A percentile compares a stretch with the other conserved stretches of the same genome.
phyloP scores from a whole-genome alignment of 2,329 filamentous ascomycete genomes.

The Stemphylium lycopersici region DNA sequence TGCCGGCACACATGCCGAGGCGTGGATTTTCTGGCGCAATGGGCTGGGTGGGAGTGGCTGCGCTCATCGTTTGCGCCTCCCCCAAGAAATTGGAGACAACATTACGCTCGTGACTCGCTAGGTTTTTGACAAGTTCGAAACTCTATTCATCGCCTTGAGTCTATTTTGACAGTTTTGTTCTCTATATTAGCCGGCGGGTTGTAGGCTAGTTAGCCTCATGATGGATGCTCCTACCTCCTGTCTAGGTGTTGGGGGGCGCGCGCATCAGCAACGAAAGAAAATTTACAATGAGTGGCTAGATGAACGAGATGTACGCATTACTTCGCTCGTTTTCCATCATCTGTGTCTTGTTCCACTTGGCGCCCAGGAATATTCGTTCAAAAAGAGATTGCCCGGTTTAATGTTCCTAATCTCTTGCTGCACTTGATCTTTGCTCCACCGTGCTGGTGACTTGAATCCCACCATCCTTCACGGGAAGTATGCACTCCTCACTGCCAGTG shows the following conservation, averaged over 20 bases:
- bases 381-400: not conserved
- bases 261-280: no score
- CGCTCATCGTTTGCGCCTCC: no score
- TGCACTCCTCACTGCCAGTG: constrained; percentile 7
- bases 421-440: constrained; percentile 8
- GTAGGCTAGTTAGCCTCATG: not conserved
- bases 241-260: no score
- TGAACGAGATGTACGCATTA: not conserved
- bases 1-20: not conserved
- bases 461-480: constrained; percentile 2
- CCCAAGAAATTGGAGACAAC: no score
- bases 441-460: constrained; percentile 11
- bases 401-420: not conserved
- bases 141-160: no score
- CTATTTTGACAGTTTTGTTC: no score
- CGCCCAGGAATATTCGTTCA: not conserved
- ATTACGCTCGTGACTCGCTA: no score
- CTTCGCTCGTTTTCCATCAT: not conserved
- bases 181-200: not conserved
- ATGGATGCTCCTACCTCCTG: not conserved
- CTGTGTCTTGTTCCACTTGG: not conserved
- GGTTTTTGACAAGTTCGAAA: no score
- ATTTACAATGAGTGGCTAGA: not conserved
- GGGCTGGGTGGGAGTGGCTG: not conserved
- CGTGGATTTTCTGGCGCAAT: not conserved